Evolutionary conservation across 805 yeast genomes (phyloP).

Genomic region (Kuraishia molischiana): DNA sequence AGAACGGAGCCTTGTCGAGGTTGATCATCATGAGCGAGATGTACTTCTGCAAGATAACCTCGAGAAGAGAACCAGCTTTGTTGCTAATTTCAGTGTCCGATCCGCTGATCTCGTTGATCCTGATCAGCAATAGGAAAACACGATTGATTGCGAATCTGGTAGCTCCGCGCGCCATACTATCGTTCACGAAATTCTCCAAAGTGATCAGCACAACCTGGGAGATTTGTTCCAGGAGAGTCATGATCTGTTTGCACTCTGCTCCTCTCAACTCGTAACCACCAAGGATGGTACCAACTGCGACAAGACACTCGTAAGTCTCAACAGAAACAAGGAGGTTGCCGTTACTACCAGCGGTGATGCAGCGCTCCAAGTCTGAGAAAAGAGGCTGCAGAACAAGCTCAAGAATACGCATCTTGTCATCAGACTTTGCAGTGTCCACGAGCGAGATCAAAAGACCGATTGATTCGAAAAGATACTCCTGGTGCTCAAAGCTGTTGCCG

Average conservation of each 20-base stretch:
- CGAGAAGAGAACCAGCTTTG: constrained; percentile 13
- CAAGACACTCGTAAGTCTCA: constrained; percentile 77
- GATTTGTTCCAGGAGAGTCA: constrained; percentile 22
- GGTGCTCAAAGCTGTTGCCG: constrained; percentile 63
- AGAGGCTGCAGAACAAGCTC: constrained; percentile 69
- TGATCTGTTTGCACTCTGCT: constrained; percentile 7
- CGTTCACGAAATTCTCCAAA: constrained; percentile 60
- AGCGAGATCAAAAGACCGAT: constrained; percentile 65
- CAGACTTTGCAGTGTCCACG: constrained; percentile 30
- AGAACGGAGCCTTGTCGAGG: constrained; percentile 43
- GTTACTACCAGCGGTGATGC: constrained; percentile 31
- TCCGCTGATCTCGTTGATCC: constrained; percentile 15
- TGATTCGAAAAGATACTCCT: constrained; percentile 77
- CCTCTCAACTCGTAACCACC: constrained; percentile 61
- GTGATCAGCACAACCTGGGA: constrained; percentile 81
- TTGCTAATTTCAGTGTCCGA: neutral
- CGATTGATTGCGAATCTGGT: constrained; percentile 83
- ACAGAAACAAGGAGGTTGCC: constrained; percentile 37
- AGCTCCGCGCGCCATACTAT: constrained; percentile 72
- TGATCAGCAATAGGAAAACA: constrained; percentile 64
- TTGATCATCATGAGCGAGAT: constrained; percentile 55
- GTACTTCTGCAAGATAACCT: constrained; percentile 51
- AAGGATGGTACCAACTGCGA: constrained; percentile 85
- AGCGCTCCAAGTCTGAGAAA: constrained; percentile 58
- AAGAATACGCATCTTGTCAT: constrained; percentile 34